Percentiles rank a stretch among this genome's conserved stretches.
Evolutionary conservation across 140 eudicot species (phyloP).

Genomic region (Stevia rebaudiana): DNA sequence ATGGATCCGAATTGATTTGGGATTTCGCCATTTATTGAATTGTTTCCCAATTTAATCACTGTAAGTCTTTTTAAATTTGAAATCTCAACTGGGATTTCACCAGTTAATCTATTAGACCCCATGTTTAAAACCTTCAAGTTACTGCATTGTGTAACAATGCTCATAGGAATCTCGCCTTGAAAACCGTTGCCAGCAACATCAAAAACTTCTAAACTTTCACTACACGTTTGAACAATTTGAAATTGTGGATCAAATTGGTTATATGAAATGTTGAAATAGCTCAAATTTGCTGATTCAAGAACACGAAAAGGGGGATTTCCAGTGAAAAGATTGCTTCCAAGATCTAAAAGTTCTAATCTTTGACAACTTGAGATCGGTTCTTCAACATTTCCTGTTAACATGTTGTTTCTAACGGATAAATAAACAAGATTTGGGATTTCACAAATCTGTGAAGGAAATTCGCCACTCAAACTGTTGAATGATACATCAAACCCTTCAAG

Average conservation of each 20-base stretch:
- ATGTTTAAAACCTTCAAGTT: constrained; percentile 59
- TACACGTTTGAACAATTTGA: constrained; percentile 39
- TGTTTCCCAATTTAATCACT: constrained; percentile 61
- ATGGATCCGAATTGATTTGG: constrained; percentile 70
- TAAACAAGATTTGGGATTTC: constrained; percentile 44
- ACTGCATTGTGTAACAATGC: constrained; percentile 49
- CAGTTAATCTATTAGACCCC: constrained; percentile 59
- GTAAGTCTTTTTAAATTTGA: constrained; percentile 47
- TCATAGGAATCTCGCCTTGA: constrained; percentile 63
- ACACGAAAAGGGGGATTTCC: constrained; percentile 71
- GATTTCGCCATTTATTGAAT: constrained; percentile 55
- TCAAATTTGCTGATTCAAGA: constrained; percentile 48
- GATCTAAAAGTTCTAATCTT: constrained; percentile 80
- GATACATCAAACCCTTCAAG: constrained; percentile 89
- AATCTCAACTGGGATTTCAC: constrained; percentile 60
- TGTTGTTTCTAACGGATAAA: constrained; percentile 69
- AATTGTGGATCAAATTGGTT: constrained; percentile 57
- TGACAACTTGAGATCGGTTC: constrained; percentile 51
- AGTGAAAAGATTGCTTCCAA: constrained; percentile 66
- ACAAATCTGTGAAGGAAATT: constrained; percentile 56
- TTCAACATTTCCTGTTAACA: constrained; percentile 58
- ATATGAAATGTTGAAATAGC: constrained; percentile 68
- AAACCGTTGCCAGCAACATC: constrained; percentile 71
- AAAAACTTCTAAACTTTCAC: constrained; percentile 51
- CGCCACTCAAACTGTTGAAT: constrained; percentile 61